phyloP scores from a whole-genome alignment of 2,329 filamentous ascomycete species.

The Albifimbria verrucaria region DNA sequence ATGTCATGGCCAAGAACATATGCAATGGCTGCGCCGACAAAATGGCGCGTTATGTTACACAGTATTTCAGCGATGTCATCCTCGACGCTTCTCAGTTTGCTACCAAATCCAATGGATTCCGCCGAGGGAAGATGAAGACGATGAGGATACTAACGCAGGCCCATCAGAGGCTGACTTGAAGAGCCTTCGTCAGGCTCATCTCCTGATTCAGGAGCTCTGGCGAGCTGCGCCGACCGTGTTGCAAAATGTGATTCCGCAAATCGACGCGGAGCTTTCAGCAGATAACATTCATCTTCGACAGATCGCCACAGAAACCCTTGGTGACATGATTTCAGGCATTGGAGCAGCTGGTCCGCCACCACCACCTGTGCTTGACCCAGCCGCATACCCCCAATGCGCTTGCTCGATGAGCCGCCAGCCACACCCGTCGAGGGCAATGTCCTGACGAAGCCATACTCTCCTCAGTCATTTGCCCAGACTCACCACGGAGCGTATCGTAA shows the following conservation, averaged over 20 bases:
- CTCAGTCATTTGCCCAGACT: conserved; percentile 83
- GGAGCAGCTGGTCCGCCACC: conserved; percentile 84
- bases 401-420: conserved; percentile 50
- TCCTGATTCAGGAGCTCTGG: conserved; percentile 88
- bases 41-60: conserved; percentile 90
- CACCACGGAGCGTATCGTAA: conserved; percentile 76
- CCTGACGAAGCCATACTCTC: conserved; percentile 78
- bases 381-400: conserved; percentile 75
- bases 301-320: conserved; percentile 88
- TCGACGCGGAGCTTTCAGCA: conserved; percentile 87
- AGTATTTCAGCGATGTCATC: conserved; percentile 97
- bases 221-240: conserved; percentile 83
- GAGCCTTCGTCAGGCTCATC: conserved; percentile 86
- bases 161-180: conserved; percentile 81
- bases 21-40: conserved; percentile 88
- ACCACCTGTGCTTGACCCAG: conserved; percentile 69
- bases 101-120: conserved; percentile 53
- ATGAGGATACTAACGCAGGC: conserved; percentile 56
- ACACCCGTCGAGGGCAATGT: conserved; percentile 54
- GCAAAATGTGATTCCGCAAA: conserved; percentile 87
- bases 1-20: conserved; percentile 93
- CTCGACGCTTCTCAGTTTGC: conserved; percentile 73
- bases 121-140: conserved; percentile 62
- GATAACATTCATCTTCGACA: conserved; percentile 85
- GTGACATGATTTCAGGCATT: conserved; percentile 91